Percentiles rank a stretch among this genome's conserved stretches.
Conservation (phyloP, 1,139 yeast species). For the Pichia sp. region DNA sequence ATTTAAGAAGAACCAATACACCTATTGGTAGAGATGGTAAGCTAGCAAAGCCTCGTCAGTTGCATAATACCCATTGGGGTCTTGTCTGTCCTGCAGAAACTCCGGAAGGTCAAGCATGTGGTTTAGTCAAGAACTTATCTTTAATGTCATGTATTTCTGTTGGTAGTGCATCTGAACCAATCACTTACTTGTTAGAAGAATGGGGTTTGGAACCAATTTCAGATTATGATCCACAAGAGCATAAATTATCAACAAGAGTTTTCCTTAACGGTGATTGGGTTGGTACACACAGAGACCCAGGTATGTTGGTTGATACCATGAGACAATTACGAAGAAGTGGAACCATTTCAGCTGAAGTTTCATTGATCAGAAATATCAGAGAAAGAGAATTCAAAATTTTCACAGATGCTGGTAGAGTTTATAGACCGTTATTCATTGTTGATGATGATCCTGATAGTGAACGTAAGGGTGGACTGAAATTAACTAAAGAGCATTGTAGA, state of each 20-base stretch:
- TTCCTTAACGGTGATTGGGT: slow-evolving; percentile 99
- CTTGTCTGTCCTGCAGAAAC: slow-evolving; percentile 99
- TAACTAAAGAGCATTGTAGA: slow-evolving; percentile 79
- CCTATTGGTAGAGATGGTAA: slow-evolving; percentile 99
- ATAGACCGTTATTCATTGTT: slow-evolving; percentile 89
- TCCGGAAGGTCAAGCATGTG: slow-evolving; percentile 99
- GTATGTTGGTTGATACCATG: slow-evolving; percentile 83
- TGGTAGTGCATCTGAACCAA: slow-evolving; percentile 96
- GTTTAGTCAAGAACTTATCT: slow-evolving; percentile 91
- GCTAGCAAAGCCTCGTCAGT: slow-evolving; percentile 96
- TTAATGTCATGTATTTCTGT: slow-evolving; percentile 97
- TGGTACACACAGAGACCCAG: slow-evolving; percentile 97
- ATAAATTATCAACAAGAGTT: slow-evolving; percentile 88
- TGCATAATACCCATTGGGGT: slow-evolving; percentile 99
- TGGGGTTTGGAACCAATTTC: slow-evolving; percentile 99
- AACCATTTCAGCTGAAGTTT: slow-evolving; percentile 93
- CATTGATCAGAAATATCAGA: slow-evolving; percentile 93
- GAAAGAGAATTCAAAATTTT: slow-evolving; percentile 93
- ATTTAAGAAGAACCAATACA: slow-evolving; percentile 96
- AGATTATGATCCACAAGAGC: slow-evolving; percentile 89
- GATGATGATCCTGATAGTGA: slow-evolving; percentile 74
- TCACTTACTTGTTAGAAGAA: slow-evolving; percentile 87
- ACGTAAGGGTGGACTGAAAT: slow-evolving; percentile 72
- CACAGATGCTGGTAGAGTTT: slow-evolving; percentile 98
- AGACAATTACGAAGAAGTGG: slow-evolving; percentile 91